Conservation (phyloP, 2,329 filamentous ascomycete genomes). For the Calycina herbarum region DNA sequence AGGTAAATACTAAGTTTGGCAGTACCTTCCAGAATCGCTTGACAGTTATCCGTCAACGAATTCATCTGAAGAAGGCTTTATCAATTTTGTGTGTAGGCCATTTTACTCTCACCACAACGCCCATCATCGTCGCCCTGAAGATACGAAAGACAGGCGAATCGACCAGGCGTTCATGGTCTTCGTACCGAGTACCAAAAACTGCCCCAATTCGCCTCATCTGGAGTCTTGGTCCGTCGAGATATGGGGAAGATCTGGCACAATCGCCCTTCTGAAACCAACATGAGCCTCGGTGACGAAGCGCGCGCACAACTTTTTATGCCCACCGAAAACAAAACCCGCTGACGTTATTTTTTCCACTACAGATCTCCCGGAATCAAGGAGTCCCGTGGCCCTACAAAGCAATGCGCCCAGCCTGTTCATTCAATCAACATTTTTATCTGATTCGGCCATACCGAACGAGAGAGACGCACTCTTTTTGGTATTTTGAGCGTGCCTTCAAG, state of each 20-base stretch:
- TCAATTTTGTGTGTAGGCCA: neutral
- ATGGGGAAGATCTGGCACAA: conserved; percentile 1
- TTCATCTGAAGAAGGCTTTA: neutral
- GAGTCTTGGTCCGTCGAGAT: conserved; percentile 1
- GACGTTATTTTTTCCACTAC: neutral
- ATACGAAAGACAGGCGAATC: neutral
- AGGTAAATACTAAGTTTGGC: too few species aligned
- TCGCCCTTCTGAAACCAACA: neutral
- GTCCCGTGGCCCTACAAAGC: neutral
- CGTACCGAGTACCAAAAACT: too few species aligned
- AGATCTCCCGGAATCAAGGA: neutral
- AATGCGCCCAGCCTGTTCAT: neutral
- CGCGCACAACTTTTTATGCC: neutral
- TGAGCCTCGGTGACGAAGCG: conserved; percentile 1
- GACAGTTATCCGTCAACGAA: too few species aligned
- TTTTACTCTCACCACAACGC: neutral
- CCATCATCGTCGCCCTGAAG: neutral
- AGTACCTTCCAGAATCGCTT: too few species aligned
- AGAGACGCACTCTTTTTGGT: neutral
- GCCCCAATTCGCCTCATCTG: neutral
- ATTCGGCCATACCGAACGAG: neutral
- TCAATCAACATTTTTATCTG: neutral
- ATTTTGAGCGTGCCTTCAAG: neutral
- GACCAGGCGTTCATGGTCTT: neutral
- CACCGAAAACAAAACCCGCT: neutral